Base-by-base conservation (phyloP, 371 early-diverging fungal genomes). In the Syncephalastrum sp. region DNA sequence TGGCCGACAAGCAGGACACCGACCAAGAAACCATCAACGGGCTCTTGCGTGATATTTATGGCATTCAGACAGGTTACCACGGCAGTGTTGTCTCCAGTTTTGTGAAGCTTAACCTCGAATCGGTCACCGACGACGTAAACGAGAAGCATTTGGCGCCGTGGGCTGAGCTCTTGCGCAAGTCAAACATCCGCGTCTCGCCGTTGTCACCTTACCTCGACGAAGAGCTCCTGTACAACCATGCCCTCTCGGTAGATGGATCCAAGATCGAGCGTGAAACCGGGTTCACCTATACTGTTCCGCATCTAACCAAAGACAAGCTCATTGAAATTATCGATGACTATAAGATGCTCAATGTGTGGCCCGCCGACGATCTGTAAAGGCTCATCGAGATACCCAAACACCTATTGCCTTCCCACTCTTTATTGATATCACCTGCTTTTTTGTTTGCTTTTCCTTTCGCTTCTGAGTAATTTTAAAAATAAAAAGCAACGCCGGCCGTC, bases 151-250 rank as follows among this genome's bases (percentile, higher is more conserved):
- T 91, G 50, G 81, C 75, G 21, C 91, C 92, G 5, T 91, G 91
- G 92, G 75, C 83, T 43, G 76, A 82, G 4, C 53, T 91, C 23
- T 56, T 88, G 16, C 71, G 72, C 8, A 65, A 70, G 3, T 78
- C 78, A 7, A 79, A 84, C n/a, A 85, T 94, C 42, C 70, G 67
- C n/a, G 82, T 82, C 56, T 92, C 95, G 25, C 95, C 95, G 3
- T 65, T 97, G 54, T 93, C 95, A n/a, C 97, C 97, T 5, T 97
- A 93, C 61, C 68, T 97, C 42, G 96, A 97, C 72, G 81, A 88
- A 58, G 97, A 97, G 62, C 70, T 94, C 15, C 74, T 95, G 24
- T 90, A 87, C 60, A 90, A 91, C 64, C 85, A 93, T 56, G 81
- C 88, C 0, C 67, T 93, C 24, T 86, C 83, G 17, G 72, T 92